Base-by-base conservation (phyloP, 169 alveolate genomes). In the Babesia microti region DNA sequence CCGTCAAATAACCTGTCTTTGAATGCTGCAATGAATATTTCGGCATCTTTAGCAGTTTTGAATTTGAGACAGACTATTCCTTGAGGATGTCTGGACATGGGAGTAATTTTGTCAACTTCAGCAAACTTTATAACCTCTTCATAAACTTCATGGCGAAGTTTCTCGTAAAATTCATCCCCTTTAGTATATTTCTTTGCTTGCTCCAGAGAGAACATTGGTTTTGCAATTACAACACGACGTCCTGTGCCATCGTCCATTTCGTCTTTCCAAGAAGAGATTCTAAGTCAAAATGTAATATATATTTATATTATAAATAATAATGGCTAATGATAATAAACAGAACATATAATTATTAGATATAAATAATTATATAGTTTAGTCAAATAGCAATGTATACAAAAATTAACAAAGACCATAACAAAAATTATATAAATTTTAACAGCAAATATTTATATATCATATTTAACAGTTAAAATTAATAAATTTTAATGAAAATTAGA, bases 61-160 rank as follows among this genome's bases (percentile, higher is more conserved):
- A 81, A 52, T 59, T 83, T 83, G 50, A 83, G 71, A 60, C 88
- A 78, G 11, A 83, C 90, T 9, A 83, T 54, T 47, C 91, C 91
- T 44, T 83, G 82, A 4, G 91, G 91, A 36, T 83, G 91, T 30
- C 89, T 55, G 70, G 83, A 30, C 28, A 78, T 68, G 27, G 57
- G 61, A 14, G 57, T 72, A 47, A 67, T 61, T 61, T 59, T 32
- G 33, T 47, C 59, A 14, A 60, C 68, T 2, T 48, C 53, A 17
- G 51, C 69, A 39, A 68, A 63, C 12, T 72, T 56, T 4, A 52
- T 63, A 18, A 45, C 44, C 45, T 71, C 73, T 30, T 55, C 61
- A 28, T 34, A 24, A 11, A 57, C 49, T 55, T 69, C 74, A 14
- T 37, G 55, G 15, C 70, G 66, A 12, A 66, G 54, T 22, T 63